These are phyloP conservation scores for Meira miltonrushii DNA, from an alignment of 1,284 basidiomycete genomes.

Conservation along the genomic window DNA sequence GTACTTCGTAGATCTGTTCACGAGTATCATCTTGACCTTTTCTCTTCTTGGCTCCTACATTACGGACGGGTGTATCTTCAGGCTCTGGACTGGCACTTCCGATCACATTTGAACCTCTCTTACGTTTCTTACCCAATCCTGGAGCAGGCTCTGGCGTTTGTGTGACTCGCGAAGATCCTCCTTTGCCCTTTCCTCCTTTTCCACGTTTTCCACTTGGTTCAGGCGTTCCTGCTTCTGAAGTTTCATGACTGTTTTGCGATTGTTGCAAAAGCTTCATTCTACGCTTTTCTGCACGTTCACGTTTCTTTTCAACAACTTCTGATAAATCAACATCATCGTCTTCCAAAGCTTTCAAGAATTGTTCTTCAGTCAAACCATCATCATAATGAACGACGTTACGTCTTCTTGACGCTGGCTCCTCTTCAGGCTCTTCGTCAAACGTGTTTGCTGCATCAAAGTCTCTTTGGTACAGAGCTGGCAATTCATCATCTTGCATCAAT, in stretches of 20 bases:
- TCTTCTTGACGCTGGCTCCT: conserved; percentile 71
- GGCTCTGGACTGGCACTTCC: conserved; percentile 26
- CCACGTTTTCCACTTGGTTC: conserved; percentile 21
- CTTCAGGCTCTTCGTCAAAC: conserved; percentile 57
- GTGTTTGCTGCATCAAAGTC: conserved; percentile 56
- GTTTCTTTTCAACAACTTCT: conserved; percentile 52
- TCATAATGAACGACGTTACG: conserved; percentile 84
- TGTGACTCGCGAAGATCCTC: neutral
- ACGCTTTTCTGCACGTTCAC: conserved; percentile 49
- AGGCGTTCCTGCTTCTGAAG: conserved; percentile 35
- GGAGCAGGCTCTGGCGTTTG: conserved; percentile 32
- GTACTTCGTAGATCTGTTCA: conserved; percentile 72
- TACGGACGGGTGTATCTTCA: conserved; percentile 11
- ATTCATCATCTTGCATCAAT: conserved; percentile 80
- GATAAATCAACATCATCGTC: conserved; percentile 72
- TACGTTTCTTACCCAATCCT: conserved; percentile 42
- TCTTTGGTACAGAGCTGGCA: conserved; percentile 84
- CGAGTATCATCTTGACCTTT: conserved; percentile 24
- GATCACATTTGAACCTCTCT: conserved; percentile 30
- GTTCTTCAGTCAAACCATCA: conserved; percentile 88
- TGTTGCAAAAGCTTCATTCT: conserved; percentile 32
- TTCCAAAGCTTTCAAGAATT: conserved; percentile 70
- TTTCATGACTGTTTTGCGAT: conserved; percentile 14
- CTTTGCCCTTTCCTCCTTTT: conserved; percentile 27
- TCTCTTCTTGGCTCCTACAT: conserved; percentile 3